Evolutionary conservation across 2,329 filamentous ascomycete genomes (phyloP).

Genomic region (Fusarium domesticum): DNA sequence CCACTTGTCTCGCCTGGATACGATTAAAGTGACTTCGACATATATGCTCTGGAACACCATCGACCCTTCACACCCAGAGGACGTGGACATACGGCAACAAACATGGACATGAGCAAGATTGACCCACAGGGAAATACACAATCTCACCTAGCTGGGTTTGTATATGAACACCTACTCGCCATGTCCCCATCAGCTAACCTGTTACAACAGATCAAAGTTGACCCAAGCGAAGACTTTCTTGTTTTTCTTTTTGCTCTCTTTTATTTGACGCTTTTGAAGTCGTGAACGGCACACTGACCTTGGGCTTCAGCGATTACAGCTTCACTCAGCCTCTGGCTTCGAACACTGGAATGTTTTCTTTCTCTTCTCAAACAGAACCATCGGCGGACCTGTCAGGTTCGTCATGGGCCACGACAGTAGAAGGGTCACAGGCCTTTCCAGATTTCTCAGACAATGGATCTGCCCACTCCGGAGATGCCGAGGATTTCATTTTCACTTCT

Average conservation of each 20-base stretch:
- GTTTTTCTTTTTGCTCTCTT: slow-evolving; percentile 30
- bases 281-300: slow-evolving; percentile 57
- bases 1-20: background rate
- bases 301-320: slow-evolving; percentile 53
- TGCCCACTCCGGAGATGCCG: slow-evolving; percentile 49
- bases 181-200: slow-evolving; percentile 25
- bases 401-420: slow-evolving; percentile 55
- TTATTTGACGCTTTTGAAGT: slow-evolving; percentile 34
- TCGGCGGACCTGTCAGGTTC: slow-evolving; percentile 53
- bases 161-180: slow-evolving; percentile 20
- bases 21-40: background rate
- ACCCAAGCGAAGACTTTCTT: slow-evolving; percentile 38
- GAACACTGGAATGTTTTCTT: slow-evolving; percentile 53
- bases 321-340: slow-evolving; percentile 51
- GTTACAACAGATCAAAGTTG: slow-evolving; percentile 54
- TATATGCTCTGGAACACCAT: background rate
- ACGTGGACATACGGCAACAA: too few relatives aligned
- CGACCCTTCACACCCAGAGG: slow-evolving; percentile 1
- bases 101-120: slow-evolving; percentile 17
- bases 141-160: slow-evolving; percentile 29
- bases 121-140: slow-evolving; percentile 2
- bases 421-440: slow-evolving; percentile 60
- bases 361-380: slow-evolving; percentile 56
- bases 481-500: slow-evolving; percentile 54
- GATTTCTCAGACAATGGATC: slow-evolving; percentile 51